Evolutionary conservation across 1,139 yeast genomes (phyloP).

Genomic region (Pichia sp.): DNA sequence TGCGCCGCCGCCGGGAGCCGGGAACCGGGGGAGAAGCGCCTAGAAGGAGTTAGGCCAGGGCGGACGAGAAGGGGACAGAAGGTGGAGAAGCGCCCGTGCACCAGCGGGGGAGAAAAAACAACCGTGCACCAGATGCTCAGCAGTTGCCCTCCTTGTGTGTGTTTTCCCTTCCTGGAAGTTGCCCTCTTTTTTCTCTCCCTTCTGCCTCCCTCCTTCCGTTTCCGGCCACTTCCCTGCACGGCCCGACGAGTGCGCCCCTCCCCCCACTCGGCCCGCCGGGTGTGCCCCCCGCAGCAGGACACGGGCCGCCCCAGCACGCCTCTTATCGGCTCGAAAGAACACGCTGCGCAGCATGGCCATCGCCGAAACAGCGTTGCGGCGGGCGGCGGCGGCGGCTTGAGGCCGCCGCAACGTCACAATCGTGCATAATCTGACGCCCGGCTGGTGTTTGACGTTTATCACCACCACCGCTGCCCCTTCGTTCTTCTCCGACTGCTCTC

Average conservation of each 20-base stretch:
- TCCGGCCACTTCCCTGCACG: neutral
- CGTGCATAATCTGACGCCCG: neutral
- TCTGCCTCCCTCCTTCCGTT: too few species aligned
- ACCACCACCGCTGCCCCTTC: neutral
- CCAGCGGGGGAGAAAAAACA: neutral
- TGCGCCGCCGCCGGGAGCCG: too few species aligned
- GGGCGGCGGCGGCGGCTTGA: neutral
- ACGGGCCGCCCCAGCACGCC: neutral
- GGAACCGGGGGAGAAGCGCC: too few species aligned
- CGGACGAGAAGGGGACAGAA: too few species aligned
- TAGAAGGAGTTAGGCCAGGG: too few species aligned
- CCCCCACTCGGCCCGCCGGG: neutral
- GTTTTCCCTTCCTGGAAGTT: neutral
- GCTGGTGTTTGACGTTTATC: neutral
- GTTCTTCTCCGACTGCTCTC: neutral
- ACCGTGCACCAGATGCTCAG: neutral
- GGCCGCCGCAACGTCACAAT: neutral
- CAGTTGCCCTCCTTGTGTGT: slow-evolving; percentile 19
- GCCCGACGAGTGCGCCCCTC: neutral
- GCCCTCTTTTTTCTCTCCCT: neutral
- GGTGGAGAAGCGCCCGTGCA: neutral
- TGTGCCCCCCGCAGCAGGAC: neutral
- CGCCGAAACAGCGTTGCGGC: slow-evolving; percentile 1
- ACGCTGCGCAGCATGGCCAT: neutral
- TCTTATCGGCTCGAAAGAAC: neutral